Conservation (phyloP, 2,329 filamentous ascomycete species). For the Penicillium polonicum region DNA sequence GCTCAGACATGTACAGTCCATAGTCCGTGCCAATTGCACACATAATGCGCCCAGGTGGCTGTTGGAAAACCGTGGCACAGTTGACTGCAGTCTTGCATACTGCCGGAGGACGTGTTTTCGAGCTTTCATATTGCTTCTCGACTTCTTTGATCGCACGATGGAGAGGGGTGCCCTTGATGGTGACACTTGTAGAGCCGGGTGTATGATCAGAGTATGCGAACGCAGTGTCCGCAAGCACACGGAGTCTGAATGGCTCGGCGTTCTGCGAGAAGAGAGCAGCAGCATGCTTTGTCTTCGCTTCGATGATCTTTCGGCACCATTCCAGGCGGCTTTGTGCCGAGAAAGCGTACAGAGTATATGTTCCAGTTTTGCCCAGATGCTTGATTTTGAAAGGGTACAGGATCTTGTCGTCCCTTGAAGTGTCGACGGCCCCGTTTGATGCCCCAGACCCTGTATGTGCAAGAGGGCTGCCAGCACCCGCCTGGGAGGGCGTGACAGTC, state of each 20-base stretch:
- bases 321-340: constrained; percentile 72
- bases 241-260: constrained; percentile 88
- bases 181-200: constrained; percentile 64
- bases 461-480: constrained; percentile 47
- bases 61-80: constrained; percentile 85
- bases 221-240: constrained; percentile 87
- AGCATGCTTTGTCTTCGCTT: constrained; percentile 92
- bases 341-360: constrained; percentile 85
- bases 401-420: constrained; percentile 71
- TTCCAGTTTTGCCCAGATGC: constrained; percentile 82
- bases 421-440: constrained; percentile 57
- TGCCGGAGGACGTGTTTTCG: constrained; percentile 66
- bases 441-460: constrained; percentile 67
- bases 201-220: constrained; percentile 57
- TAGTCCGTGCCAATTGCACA: constrained; percentile 94
- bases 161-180: constrained; percentile 85
- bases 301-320: constrained; percentile 91
- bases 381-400: constrained; percentile 95
- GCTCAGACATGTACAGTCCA: constrained; percentile 86
- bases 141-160: constrained; percentile 88
- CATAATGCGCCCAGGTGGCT: constrained; percentile 77
- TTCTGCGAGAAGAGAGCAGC: constrained; percentile 86
- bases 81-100: constrained; percentile 86
- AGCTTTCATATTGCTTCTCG: constrained; percentile 66
- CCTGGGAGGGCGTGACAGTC: constrained; percentile 54